phyloP scores from a whole-genome alignment of 2,329 filamentous ascomycete genomes.

The Paecilomyces sp. region DNA sequence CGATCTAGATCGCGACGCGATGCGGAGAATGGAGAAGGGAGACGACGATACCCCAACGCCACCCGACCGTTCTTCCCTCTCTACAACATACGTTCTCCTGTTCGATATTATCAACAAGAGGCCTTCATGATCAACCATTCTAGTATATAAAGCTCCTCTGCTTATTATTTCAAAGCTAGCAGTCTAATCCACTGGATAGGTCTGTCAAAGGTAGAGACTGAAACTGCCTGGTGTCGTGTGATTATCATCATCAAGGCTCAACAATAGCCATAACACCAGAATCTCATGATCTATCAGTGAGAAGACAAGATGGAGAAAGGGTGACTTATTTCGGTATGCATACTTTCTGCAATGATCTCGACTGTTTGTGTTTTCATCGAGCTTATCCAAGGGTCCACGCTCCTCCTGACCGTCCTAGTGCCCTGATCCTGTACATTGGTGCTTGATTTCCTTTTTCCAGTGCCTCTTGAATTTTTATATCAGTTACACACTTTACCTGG shows the following conservation, averaged over 20 bases:
- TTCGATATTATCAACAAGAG: background rate
- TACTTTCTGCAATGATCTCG: background rate
- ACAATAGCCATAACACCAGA: background rate
- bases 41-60: background rate
- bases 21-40: background rate
- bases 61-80: background rate
- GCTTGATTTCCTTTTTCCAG: background rate
- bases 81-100: background rate
- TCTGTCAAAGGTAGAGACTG: background rate
- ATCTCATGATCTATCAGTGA: background rate
- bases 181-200: background rate
- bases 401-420: background rate
- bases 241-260: background rate
- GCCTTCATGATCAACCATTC: background rate
- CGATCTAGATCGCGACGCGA: background rate
- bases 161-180: background rate
- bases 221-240: background rate
- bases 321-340: background rate
- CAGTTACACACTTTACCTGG: background rate
- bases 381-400: background rate
- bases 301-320: no score
- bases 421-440: background rate
- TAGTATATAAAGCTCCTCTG: background rate
- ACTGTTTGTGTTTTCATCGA: background rate
- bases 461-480: no score